Base-by-base conservation (phyloP, 768 basidiomycete species). In the Russula vinacea region DNA sequence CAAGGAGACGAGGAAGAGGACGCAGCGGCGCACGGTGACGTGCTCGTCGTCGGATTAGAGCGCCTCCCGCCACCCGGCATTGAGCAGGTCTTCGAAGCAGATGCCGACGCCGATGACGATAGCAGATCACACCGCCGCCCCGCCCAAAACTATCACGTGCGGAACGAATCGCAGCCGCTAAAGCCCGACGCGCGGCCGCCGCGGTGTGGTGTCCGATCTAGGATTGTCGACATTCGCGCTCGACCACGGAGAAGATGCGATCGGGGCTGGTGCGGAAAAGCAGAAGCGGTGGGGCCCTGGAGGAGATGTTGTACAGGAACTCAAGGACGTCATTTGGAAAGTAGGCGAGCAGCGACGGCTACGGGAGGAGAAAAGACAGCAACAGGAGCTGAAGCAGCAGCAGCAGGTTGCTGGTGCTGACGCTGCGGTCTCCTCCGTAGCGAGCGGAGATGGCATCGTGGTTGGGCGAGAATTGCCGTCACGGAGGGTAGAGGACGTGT, bases 241-340 rank as follows among this genome's bases (percentile, higher is more conserved):
- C 58, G 35, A 37, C 32, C 14, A 50, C 56, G 45, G 17, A 54
- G 69, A 51, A 66, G 70, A 63, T 24, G 10, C 14, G 64, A 62
- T 40, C 60, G 51, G 56, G 7, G 19, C 40, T 3, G 53, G 52
- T 54, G 60, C 14, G 65, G 67, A 9, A 22, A n/a, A 2, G 11
- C 22, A 11, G 22, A 70, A 73, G 44, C 85, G 83, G 73, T 76
- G 77, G 62, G 86, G 88, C 0, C 89, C 88, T 8, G 83, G 84
- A 5, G 86, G 85, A 1, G 90, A 92, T 65, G 89, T 92, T 40
- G 89, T 92, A 6, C 85, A 90, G 72, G 90, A 92, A 73, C 77
- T 92, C 67, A 90, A 88, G 73, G 90, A 92, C 69, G 90, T 92
- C 13, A 92, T 92, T 35, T 90, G 88, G 88, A 88, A 90, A 73